Evolutionary conservation across 768 basidiomycete genomes (phyloP).

Genomic region (Lactarius tabidus): DNA sequence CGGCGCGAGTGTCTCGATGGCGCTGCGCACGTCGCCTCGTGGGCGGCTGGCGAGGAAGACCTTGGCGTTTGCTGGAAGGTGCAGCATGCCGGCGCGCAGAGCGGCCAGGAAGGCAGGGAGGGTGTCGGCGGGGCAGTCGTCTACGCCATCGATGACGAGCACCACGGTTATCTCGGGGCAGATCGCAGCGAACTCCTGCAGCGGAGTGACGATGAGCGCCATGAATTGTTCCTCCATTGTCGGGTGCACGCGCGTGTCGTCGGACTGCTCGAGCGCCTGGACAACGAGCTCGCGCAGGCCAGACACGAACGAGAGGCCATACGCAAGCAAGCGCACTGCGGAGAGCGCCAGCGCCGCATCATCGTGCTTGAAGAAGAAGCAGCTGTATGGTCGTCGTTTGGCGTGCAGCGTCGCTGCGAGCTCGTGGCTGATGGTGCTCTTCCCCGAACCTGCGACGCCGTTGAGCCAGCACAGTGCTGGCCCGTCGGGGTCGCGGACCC

Average conservation of each 20-base stretch:
- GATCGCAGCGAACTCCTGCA: constrained; percentile 13
- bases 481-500: constrained; percentile 13
- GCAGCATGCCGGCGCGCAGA: constrained; percentile 3
- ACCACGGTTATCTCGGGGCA: constrained; percentile 13
- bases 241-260: constrained; percentile 2
- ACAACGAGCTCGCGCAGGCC: constrained; percentile 15
- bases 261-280: constrained; percentile 11
- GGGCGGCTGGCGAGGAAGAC: constrained; percentile 24
- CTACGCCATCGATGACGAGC: constrained; percentile 25
- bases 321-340: constrained; percentile 21
- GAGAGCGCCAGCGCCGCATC: constrained; percentile 16
- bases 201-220: constrained; percentile 16
- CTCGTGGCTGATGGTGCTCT: constrained; percentile 26
- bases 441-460: constrained; percentile 27
- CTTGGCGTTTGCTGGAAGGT: constrained; percentile 19
- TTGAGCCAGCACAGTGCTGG: constrained; percentile 21
- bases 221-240: constrained; percentile 25
- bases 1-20: not conserved
- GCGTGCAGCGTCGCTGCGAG: constrained; percentile 19
- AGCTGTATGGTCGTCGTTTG: constrained; percentile 20
- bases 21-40: constrained; percentile 12
- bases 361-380: constrained; percentile 26
- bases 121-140: constrained; percentile 22
- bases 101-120: constrained; percentile 14
- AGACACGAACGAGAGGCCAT: constrained; percentile 20